Base-by-base conservation (phyloP, 768 basidiomycete genomes). In the Strobilomyces confusus region DNA sequence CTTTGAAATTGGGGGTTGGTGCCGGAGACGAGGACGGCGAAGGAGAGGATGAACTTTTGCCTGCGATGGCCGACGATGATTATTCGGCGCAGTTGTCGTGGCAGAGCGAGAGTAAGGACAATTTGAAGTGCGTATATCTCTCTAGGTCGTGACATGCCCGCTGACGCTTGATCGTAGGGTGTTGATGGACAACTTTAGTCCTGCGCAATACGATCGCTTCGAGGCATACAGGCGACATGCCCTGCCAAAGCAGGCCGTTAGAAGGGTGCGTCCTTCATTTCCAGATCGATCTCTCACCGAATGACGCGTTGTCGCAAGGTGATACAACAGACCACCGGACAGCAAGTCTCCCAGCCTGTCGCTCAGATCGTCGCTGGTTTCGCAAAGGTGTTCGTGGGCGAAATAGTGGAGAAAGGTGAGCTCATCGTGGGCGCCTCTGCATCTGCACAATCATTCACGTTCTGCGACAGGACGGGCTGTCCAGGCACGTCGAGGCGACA, bases 321-420 rank as follows among this genome's bases (percentile, higher is more conserved):
- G 30, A 88, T 95, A 57, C 90, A 92, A 63, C 88, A 92, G 69
- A 80, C 82, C 1, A 74, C 85, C 0, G 86, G 86, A 15, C 86
- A 91, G 54, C 88, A 92, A 61, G 89, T 90, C 7, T 91, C 91
- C 4, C 84, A 86, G 61, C 89, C 90, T 4, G 88, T 95, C 5
- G 87, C 92, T 2, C 92, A 93, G 57, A 83, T 94, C 41, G 87
- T 95, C 3, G 91, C 92, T 6, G 93, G 93, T 56, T 88, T 95
- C 52, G 80, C 82, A 14, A 95, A 95, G 64, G 91, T 95, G 0
- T 95, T 94, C 55, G 91, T 95, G 4, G 93, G 93, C 3, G 92
- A 95, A 68, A 89, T 95, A 6, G 80, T 94, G 17, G 92, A 94
- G 65, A 89, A 87, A 72, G 92, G 92, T 90, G 45, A 51, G 41